Evolutionary conservation across 495 filamentous ascomycete species (phyloP), one percentile per base, ranked within the genome.

Genomic region (Penicillium malachiteum): DNA sequence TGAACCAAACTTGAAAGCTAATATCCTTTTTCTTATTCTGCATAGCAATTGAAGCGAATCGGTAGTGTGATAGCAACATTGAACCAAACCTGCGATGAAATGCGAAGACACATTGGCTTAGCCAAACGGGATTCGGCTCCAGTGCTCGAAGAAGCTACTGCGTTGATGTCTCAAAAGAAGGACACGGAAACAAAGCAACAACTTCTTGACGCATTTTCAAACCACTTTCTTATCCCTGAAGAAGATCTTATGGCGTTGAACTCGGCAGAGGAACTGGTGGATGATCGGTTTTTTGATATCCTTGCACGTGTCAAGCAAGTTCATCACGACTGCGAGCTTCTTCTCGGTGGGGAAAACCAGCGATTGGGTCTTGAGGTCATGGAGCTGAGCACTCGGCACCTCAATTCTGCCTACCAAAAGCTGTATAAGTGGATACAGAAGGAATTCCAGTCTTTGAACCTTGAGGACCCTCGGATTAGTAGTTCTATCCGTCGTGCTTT

Each of bases 351-450:
- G 16, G 93, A 96, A 68, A 90, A 92, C 63, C 91, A 98, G 72
- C 84, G 84, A 40, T 73, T 96, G 9, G 91, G 89, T 4, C 71
- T 90, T 7, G 92, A 97, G 62, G 83, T 97, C 17, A 92, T 97
- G 84, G 94, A 97, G 50, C 83, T 91, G 71, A 90, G 86, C 52
- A 88, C 90, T 11, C 86, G 87, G 52, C 84, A 89, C 38, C 81
- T 99, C n/a, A 94, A 96, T 67, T 81, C 80, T 11, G 93, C 89
- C 11, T 97, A 95, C 65, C 93, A 97, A 70, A 97, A 96, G 69
- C 78, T 97, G 9, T 96, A 93, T 69, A 82, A 86, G 56, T 97
- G 95, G 95, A 87, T 96, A 8, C 92, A 97, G 69, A 84, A 87
- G 33, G 92, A 97, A 63, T 92, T 98, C 75, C 93, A 92, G 68